Evolutionary conservation across 2,329 filamentous ascomycete genomes (phyloP), one percentile per base, ranked within the genome.

Genomic region (Alternaria arborescens): DNA sequence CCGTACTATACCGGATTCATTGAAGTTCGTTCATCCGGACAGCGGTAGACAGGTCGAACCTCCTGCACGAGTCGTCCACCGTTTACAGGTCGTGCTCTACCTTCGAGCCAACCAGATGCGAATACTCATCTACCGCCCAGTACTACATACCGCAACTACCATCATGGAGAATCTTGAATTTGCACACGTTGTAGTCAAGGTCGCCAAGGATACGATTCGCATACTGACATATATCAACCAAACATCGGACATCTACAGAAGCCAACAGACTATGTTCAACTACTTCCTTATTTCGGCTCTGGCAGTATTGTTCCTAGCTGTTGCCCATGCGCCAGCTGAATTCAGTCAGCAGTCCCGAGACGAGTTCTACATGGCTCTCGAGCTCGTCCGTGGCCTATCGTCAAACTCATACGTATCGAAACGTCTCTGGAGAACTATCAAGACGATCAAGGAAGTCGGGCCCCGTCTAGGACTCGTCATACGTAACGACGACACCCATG

Each of bases 31-130:
- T 73, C 86, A 82, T 79, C 69, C 85, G 75, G 80, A 88, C 73
- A 69, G 85, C 16, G 79, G 81, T 11, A 71, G 62, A 69, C 69
- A 60, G 43, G 46, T 65, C 46, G 68, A 76, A 8, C 83, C 84
- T 0, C 83, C 86, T 0, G 87, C 85, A 20, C 90, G 92, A 65
- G 88, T 89, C 63, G 81, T 90, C 20, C 88, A 89, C 68, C 89
- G 94, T 5, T 82, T 96, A 12, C 90, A 91, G 61, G 89, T 97
- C 47, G 88, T 95, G 76, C 89, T 95, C 18, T 95, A 96, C 74
- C 82, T 97, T 16, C 88, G 94, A 40, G 87, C 93, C 42, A 97
- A 97, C 71, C 93, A 97, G 81, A 92, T 97, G 80, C 90, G 94
- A 5, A 95, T 94, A 59, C 88, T 93, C 75, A 91, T 97, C 28